Conservation (phyloP, 1,139 yeast species). For the Pichia sp. region DNA sequence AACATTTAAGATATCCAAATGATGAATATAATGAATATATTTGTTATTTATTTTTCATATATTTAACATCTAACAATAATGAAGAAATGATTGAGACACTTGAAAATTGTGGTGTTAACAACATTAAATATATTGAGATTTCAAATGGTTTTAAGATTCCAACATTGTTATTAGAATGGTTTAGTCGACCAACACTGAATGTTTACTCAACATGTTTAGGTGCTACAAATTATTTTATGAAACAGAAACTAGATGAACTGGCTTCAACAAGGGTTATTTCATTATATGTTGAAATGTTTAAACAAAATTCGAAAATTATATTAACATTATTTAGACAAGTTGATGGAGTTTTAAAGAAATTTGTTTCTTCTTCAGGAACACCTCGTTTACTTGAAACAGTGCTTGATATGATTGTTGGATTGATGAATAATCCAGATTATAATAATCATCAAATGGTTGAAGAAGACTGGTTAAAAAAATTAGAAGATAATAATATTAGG, state of each 20-base stretch:
- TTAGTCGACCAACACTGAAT: constrained; percentile 31
- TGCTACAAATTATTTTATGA: constrained; percentile 47
- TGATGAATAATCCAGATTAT: constrained; percentile 21
- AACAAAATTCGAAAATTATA: constrained; percentile 18
- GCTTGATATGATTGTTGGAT: constrained; percentile 19
- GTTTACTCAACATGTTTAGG: constrained; percentile 36
- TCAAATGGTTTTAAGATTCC: constrained; percentile 43
- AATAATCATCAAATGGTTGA: background rate
- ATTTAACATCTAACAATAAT: constrained; percentile 43
- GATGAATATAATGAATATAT: constrained; percentile 26
- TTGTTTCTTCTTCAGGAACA: constrained; percentile 20
- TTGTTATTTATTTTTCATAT: constrained; percentile 52
- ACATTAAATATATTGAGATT: constrained; percentile 30
- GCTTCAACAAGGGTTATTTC: constrained; percentile 49
- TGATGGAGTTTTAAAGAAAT: constrained; percentile 19
- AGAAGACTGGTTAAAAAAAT: background rate
- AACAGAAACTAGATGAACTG: constrained; percentile 45
- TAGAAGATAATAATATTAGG: constrained; percentile 2
- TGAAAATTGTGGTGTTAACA: constrained; percentile 41
- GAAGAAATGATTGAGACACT: constrained; percentile 41
- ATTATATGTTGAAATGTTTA: constrained; percentile 37
- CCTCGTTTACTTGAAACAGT: constrained; percentile 21
- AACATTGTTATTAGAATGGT: constrained; percentile 28
- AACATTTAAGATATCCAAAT: constrained; percentile 20
- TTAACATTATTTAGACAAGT: constrained; percentile 19